Evolutionary conservation across 179 eudicot species (phyloP), one percentile per base, ranked within the genome.

Genomic region (Beta macrorhiza): DNA sequence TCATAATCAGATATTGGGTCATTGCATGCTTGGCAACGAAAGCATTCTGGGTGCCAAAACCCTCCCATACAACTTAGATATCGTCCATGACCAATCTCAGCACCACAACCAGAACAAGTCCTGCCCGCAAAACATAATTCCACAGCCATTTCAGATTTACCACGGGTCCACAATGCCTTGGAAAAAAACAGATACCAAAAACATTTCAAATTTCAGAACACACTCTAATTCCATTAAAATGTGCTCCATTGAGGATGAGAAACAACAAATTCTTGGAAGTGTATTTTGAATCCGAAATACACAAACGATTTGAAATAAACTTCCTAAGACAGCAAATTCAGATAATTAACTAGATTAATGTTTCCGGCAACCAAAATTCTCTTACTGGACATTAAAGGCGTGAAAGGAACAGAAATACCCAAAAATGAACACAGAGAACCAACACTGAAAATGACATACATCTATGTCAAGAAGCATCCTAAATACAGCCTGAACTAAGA

Each of bases 21-120:
- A 85, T 87, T 81, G 84, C 99, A 97, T 55, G 83, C 88, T 78
- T 94, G 89, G 80, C 99, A 97, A 25, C 93, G 87, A 80, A 97
- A 94, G 86, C 99, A 97, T 77, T 91, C 97, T 37, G 98, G 99
- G 82, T 97, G 98, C 97, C 97, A 97, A 89, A 90, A 86, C 51
- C 90, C 93, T 65, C 93, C 98, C 97, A 94, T 91, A 87, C 98
- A 94, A 83, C 89, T 94, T 87, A 94, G 82, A 78, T 78, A 94
- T 77, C 97, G 86, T 57, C 94, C 98, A 72, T 89, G 92, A 59
- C 97, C 98, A 87, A 97, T 92, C 80, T 92, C 92, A 84, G 82
- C 86, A 76, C 89, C 86, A 86, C 98, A 97, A 80, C 99, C 98
- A 79, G 91, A 87, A 87, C 98, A 97, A 19, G 79, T 81, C 91